These are phyloP conservation scores for Lentinula guzmanii DNA, from an alignment of 768 basidiomycete species.

Conservation along the genomic window DNA sequence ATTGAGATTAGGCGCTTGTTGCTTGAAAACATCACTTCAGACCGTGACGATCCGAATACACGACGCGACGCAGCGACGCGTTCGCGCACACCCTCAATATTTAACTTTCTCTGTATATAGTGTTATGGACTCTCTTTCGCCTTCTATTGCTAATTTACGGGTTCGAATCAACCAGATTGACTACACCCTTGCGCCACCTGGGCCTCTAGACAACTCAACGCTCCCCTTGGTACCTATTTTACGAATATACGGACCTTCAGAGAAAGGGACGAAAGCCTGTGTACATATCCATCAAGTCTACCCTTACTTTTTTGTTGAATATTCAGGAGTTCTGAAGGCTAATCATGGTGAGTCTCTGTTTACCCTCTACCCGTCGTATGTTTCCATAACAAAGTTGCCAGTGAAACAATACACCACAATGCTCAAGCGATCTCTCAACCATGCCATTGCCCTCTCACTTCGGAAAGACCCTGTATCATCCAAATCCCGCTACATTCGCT, in stretches of 20 bases:
- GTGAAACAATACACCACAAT: constrained; percentile 69
- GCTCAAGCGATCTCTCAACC: constrained; percentile 70
- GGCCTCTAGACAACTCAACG: constrained; percentile 53
- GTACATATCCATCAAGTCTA: constrained; percentile 91
- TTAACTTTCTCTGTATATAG: background rate
- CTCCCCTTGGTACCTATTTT: constrained; percentile 73
- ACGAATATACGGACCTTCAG: constrained; percentile 82
- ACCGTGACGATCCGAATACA: background rate
- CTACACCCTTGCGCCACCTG: constrained; percentile 50
- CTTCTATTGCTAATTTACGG: constrained; percentile 23
- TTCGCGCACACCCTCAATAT: background rate
- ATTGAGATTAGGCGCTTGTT: too few relatives aligned
- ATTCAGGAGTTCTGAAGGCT: constrained; percentile 59
- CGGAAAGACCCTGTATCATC: constrained; percentile 61
- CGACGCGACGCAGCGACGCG: background rate
- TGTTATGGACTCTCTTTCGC: constrained; percentile 2
- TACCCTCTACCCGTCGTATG: background rate
- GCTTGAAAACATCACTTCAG: background rate
- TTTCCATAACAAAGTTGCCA: constrained; percentile 20
- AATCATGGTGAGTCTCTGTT: constrained; percentile 42
- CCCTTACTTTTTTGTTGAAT: constrained; percentile 91
- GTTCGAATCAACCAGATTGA: constrained; percentile 59
- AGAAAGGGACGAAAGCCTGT: constrained; percentile 71
- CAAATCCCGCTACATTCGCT: constrained; percentile 60
- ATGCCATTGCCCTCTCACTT: constrained; percentile 78